Base-by-base conservation (phyloP, 148 eudicot genomes). In the Rhododendron mucronatum region DNA sequence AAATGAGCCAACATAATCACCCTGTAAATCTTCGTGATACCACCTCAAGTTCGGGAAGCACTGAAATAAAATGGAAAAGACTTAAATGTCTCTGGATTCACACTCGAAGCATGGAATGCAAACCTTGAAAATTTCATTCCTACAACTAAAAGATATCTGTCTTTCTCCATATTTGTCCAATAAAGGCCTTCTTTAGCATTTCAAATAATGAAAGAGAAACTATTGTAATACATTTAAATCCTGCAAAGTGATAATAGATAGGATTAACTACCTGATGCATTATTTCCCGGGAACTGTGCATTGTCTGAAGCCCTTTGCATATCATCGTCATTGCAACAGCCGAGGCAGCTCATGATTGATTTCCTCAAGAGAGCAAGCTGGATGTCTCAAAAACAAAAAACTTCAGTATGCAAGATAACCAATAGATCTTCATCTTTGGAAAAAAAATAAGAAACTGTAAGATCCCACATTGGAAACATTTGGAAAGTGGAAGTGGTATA, bases 221-320 rank as follows among this genome's bases (percentile, higher is more conserved):
- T 33, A 65, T 23, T 78, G 55, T 53, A 48, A 20, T 21, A 5
- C 8, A 16, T 73, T 47, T 39, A 71, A 20, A 81, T 21, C 47
- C 3, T 37, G 73, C 59, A 67, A 37, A 39, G 1, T 61, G 28
- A 41, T 37, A 28, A 63, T 3, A 55, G 50, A 73, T 15, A 86
- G 35, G 35, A 37, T 82, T 21, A 86, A 37, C 85, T 89, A 95
- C 99, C 98, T 86, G 98, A 90, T 21, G 91, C 51, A 82, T 93
- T 87, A 83, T 89, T 86, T 45, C 93, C 69, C 90, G 88, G 89
- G 90, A 86, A 93, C 26, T 92, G 92, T 69, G 98, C 96, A 90
- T 92, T 91, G 41, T 82, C 84, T 21, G 51, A 6, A 82, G 84
- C 75, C 67, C 75, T 82, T 12, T 82, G 44, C 75, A 37, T 4